Evolutionary conservation across 768 basidiomycete genomes (phyloP), one percentile per base, ranked within the genome.

Genomic region (Hirschioporus abietinus): DNA sequence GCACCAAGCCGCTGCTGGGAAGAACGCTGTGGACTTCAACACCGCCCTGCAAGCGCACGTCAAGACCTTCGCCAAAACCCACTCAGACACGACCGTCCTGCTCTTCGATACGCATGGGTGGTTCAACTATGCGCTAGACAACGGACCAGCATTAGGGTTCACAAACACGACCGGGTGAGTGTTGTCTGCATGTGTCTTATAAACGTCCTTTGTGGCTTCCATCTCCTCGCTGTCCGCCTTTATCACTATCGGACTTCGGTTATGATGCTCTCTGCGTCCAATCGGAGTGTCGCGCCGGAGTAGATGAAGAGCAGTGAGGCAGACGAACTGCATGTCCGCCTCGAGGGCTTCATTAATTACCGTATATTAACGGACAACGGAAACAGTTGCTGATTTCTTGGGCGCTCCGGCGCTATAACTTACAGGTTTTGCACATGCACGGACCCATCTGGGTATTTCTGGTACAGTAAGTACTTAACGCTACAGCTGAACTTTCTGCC

Each of bases 91-190:
- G 7, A 77, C 72, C 34, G 76, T 83, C 18, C 73, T 85, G 68
- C 76, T 77, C 5, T 86, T 86, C 70, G 84, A 86, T 71, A 80
- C 84, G 24, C 76, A 85, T 71, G 67, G 76, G 18, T 83, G 81
- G 80, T 85, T 85, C 76, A 81, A 79, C 70, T 66, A 60, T 12
- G 71, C 84, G 7, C 75, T 86, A 24, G 81, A 84, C 68, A 69
- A 78, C 60, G 76, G 81, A 1, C 66, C 60, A 26, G 26, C 71
- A 12, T 83, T 74, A 69, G 83, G 83, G 12, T 86, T 86, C 70
- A 79, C 74, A 24, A 80, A 85, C 67, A 78, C 78, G 1, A 84
- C 83, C n/a, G 82, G 82, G 82, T 81, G 66, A 52, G 76, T 63
- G 20, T 1, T 15, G 42, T 12, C 24, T 34, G 26, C 57, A 60